These are phyloP conservation scores for Naganishia sp. DNA, from an alignment of 1,284 basidiomycete genomes.

Conservation along the genomic window DNA sequence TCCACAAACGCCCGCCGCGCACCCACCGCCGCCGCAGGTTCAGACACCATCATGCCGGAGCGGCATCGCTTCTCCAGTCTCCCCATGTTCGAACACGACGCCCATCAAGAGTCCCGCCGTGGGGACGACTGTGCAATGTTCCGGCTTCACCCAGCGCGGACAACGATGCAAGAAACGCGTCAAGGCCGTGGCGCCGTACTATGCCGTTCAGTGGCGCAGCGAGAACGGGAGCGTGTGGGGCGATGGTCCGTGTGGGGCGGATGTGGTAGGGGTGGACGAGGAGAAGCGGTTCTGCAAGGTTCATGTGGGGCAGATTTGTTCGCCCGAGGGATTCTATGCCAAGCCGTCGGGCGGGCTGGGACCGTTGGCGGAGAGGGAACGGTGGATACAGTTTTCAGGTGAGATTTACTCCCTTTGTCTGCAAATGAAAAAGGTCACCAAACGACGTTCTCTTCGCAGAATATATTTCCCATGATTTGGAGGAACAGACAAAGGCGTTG, in stretches of 20 bases:
- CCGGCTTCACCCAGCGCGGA: constrained; percentile 50
- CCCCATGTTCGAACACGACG: neutral
- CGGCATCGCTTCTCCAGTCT: neutral
- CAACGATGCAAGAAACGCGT: constrained; percentile 50
- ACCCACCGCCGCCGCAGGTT: neutral
- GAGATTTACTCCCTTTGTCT: constrained; percentile 13
- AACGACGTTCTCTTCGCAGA: constrained; percentile 34
- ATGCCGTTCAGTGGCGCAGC: constrained; percentile 23
- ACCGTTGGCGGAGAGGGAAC: constrained; percentile 28
- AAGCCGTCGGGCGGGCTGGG: constrained; percentile 31
- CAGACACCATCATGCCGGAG: neutral
- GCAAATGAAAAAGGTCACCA: neutral
- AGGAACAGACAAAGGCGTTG: constrained; percentile 52
- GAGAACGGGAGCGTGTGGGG: neutral
- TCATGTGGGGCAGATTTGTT: constrained; percentile 51
- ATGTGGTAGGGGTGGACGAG: neutral
- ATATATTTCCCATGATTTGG: constrained; percentile 47
- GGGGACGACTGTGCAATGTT: constrained; percentile 38
- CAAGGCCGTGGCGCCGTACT: constrained; percentile 42
- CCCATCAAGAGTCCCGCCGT: neutral
- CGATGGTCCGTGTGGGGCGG: constrained; percentile 3
- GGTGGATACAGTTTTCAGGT: constrained; percentile 50
- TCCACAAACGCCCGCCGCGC: neutral
- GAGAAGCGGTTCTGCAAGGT: constrained; percentile 51
- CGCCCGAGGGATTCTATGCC: constrained; percentile 49